Base-by-base conservation (phyloP, 345 rosid genomes). In the Geranium brycei region DNA sequence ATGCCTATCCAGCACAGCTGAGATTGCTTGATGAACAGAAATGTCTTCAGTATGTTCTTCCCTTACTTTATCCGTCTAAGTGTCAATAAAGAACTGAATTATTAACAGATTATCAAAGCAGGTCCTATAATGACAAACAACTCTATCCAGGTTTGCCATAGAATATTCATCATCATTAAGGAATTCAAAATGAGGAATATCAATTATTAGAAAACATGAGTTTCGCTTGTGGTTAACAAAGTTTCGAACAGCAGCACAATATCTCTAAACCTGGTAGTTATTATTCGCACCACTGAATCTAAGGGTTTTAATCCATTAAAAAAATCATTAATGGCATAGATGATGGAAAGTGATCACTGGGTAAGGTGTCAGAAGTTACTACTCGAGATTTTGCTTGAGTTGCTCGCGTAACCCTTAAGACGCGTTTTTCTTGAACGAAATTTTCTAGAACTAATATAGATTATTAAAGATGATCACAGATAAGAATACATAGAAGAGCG, bases 11-110 rank as follows among this genome's bases (percentile, higher is more conserved):
- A 90, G 67, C 51, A 87, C 97, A 2, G 82, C 80, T 16, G 77
- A 69, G 68, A 90, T 83, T 62, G 88, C 97, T 82, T 87, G 91
- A 73, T 76, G 91, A 72, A 90, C 83, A 56, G 97, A 90, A 85
- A 90, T 85, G 77, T 90, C 97, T 71, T 71, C 73, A 17, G 76
- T 12, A 59, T 84, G 73, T 76, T 85, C 88, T 56, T 83, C 88
- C 66, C 96, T 87, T 67, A 90, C 85, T 75, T 81, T 81, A 73
- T 85, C 90, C 17, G 95, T 87, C 97, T 90, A 71, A 32, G 28
- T 69, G 59, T 17, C 53, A 73, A 76, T 28, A 71, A 73, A 58
- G 4, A 64, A 18, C 47, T n/a, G 62, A 64, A 10, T 28, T 17
- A 38, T 59, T 59, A 55, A 40, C 55, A 18, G 32, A 51, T 28